Evolutionary conservation across 2,329 filamentous ascomycete genomes (phyloP), one percentile per base, ranked within the genome.

Genomic region (Talaromyces rugulosus): DNA sequence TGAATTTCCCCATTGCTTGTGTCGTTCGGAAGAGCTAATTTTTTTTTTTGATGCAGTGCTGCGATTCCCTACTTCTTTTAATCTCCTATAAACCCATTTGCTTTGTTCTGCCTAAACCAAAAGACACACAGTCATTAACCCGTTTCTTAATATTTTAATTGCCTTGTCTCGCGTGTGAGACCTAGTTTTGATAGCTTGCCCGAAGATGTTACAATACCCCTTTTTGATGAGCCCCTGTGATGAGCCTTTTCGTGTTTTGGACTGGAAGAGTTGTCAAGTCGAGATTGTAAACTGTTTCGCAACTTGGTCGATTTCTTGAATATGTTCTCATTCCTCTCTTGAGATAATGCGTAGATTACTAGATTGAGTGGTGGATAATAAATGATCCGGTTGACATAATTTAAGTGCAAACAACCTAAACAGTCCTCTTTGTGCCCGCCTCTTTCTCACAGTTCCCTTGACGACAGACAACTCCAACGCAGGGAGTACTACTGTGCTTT

Each of bases 51-150:
- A 27, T 60, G 1, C 61, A 81, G 79, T 55, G 78, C 78, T 47
- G 75, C 77, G 14, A 79, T 81, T 67, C 79, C 79, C 28, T 81
- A 80, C 67, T 80, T 81, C 69, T 78, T 80, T 67, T 78, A 74
- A 60, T 59, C 16, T 52, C 7, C 31, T 27, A n/a, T 56, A 50
- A 44, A 16, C 50, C 53, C 58, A 53, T 58, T 63, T 55, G n/a
- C 23, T 36, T 23, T 40, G 12, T 16, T 53, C 54, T 57, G 42
- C 18, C 33, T 16, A 59, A 47, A 59, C 61, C 59, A 54, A 28
- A 55, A 54, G 40, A 59, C 31, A 59, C 40, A 11, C 33, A 56
- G 30, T n/a, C 33, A 54, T 44, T 52, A 53, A 56, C 57, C 56
- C 31, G 28, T 56, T 55, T 57, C 56, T 18, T 62, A 62, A 62